Evolutionary conservation across 1,284 basidiomycete species (phyloP), one percentile per base, ranked within the genome.

Genomic region (Trichosporon asahii): DNA sequence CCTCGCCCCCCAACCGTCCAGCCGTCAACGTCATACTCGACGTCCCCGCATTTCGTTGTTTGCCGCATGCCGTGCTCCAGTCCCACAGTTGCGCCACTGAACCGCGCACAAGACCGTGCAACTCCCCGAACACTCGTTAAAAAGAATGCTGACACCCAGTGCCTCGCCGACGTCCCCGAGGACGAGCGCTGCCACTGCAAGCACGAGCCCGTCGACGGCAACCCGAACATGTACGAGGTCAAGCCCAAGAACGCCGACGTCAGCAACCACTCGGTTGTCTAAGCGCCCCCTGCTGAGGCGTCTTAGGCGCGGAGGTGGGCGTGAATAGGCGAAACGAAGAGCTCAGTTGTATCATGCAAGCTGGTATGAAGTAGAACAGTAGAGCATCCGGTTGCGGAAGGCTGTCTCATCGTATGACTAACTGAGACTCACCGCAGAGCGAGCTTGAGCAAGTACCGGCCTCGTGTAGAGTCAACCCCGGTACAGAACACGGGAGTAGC

Each of bases 171-270:
- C 31, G 78, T 82, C 1, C 74, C 78, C 25, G 67, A 74, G 53
- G 68, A 68, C 5, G 75, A 80, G 33, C 68, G 80, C 67, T 83
- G 82, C 70, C 65, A 74, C 25, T 83, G 82, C 71, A 74, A 75
- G 44, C 82, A 83, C 71, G 77, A 76, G 44, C 80, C 78, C 7
- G 73, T 78, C 18, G 72, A 75, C 7, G 75, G 74, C 66, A 72
- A 73, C 71, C 80, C 80, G 4, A 73, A 75, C 33, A 74, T 83
- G 69, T 76, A 76, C 67, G 80, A 82, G 70, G 77, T 80, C 35
- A 68, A 69, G 70, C 65, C 71, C 68, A n/a, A 37, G 33, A 64
- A 65, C 27, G 66, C 27, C 35, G 57, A 25, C 21, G 44, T 61
- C 7, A 33, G 29, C 57, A 61, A 61, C 57, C 57, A 61, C 27